These are phyloP conservation scores for Aspergillus quadrilineatus DNA, from an alignment of 2,329 filamentous ascomycete species.

Conservation along the genomic window DNA sequence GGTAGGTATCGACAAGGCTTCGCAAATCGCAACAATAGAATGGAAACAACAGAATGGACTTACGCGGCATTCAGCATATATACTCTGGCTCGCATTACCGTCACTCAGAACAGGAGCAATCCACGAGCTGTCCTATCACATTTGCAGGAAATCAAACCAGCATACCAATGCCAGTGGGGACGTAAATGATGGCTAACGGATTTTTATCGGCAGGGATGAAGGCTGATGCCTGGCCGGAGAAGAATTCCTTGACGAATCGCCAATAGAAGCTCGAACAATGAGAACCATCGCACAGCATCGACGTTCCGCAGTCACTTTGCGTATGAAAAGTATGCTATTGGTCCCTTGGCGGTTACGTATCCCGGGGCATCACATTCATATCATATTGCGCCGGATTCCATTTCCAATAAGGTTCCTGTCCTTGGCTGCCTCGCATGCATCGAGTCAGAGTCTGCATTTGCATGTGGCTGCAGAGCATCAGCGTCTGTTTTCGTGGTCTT, in stretches of 20 bases:
- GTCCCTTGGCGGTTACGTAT: background rate
- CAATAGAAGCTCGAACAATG: background rate
- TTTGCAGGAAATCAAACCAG: background rate
- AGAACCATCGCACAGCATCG: background rate
- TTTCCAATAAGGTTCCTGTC: background rate
- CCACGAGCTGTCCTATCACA: background rate
- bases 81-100: background rate
- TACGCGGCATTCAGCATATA: background rate
- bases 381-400: background rate
- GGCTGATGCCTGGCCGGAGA: background rate
- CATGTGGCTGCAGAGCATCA: background rate
- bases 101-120: background rate
- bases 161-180: background rate
- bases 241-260: background rate
- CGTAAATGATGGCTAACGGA: background rate
- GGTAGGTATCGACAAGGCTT: no score
- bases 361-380: background rate
- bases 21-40: no score
- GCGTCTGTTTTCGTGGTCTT: background rate
- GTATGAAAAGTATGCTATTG: background rate
- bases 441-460: background rate
- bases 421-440: background rate
- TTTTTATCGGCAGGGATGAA: background rate
- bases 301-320: background rate
- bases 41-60: background rate